These are phyloP conservation scores for Mortierella sp. DNA, from an alignment of 371 early-diverging fungal genomes.

Conservation along the genomic window DNA sequence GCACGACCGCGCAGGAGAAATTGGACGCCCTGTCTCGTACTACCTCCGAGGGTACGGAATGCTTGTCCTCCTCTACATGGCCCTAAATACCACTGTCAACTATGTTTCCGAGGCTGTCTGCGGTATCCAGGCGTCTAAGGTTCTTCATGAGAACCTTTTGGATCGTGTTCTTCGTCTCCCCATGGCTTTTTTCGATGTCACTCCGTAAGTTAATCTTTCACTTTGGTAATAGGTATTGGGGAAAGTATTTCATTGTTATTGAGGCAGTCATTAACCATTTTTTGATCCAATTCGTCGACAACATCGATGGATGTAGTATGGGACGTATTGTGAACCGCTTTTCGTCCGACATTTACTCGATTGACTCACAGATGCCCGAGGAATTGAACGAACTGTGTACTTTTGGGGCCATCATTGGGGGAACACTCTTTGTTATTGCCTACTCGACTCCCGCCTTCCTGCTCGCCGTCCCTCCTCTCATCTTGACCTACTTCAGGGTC, in stretches of 20 bases:
- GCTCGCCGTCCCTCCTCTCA: slow-evolving; percentile 70
- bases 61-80: slow-evolving; percentile 58
- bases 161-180: slow-evolving; percentile 78
- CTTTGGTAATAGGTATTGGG: neutral
- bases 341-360: slow-evolving; percentile 88
- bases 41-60: slow-evolving; percentile 61
- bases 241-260: neutral
- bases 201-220: neutral
- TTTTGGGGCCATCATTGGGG: slow-evolving; percentile 60
- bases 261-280: neutral
- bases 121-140: slow-evolving; percentile 58
- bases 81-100: slow-evolving; percentile 58
- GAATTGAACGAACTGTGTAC: slow-evolving; percentile 40
- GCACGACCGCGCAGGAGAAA: slow-evolving; percentile 6
- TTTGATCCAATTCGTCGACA: neutral
- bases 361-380: slow-evolving; percentile 70
- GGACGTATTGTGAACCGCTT: slow-evolving; percentile 92
- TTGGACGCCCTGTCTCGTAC: slow-evolving; percentile 28
- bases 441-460: slow-evolving; percentile 77
- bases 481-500: slow-evolving; percentile 72
- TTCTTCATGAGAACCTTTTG: slow-evolving; percentile 79
- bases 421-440: slow-evolving; percentile 75
- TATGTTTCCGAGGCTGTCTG: slow-evolving; percentile 44
- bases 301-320: slow-evolving; percentile 45
- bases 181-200: slow-evolving; percentile 84